A percentile compares a stretch with the other conserved stretches of the same genome.
Conservation (phyloP, 345 rosid genomes). For the Eucalyptus sideroxylon region DNA sequence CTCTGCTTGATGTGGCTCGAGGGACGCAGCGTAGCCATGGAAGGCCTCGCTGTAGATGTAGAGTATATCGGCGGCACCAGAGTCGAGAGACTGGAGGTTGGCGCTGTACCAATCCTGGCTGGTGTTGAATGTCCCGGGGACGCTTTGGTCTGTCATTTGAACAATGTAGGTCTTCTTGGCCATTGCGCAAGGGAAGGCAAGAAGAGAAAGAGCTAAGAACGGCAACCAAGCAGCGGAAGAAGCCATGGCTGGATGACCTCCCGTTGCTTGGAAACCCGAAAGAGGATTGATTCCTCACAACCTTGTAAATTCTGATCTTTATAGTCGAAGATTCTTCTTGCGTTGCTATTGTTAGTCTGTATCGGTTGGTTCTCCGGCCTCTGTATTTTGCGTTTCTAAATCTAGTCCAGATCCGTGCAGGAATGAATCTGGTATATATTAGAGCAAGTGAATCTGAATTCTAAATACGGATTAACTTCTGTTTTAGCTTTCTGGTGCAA, state of each 20-base stretch:
- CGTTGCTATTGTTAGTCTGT: background rate
- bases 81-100: slow-evolving; percentile 35
- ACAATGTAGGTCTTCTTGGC: slow-evolving; percentile 52
- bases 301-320: background rate
- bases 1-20: slow-evolving; percentile 38
- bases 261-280: background rate
- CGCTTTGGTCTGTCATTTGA: slow-evolving; percentile 51
- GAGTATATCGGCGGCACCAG: slow-evolving; percentile 5
- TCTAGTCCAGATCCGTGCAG: background rate
- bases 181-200: background rate
- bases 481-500: background rate
- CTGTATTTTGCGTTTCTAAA: background rate
- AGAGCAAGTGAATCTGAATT: background rate
- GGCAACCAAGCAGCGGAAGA: background rate
- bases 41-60: slow-evolving; percentile 50
- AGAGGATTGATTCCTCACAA: background rate
- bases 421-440: background rate
- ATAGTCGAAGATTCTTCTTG: background rate
- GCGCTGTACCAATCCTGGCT: slow-evolving; percentile 65
- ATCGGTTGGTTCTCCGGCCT: background rate
- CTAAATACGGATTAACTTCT: background rate
- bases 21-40: slow-evolving; percentile 68
- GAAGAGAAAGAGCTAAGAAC: background rate
- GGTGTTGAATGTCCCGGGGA: slow-evolving; percentile 34
- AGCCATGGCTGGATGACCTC: background rate